Evolutionary conservation across 352 stramenopile genomes (phyloP).

Genomic region (Elongisporangium senticosum): DNA sequence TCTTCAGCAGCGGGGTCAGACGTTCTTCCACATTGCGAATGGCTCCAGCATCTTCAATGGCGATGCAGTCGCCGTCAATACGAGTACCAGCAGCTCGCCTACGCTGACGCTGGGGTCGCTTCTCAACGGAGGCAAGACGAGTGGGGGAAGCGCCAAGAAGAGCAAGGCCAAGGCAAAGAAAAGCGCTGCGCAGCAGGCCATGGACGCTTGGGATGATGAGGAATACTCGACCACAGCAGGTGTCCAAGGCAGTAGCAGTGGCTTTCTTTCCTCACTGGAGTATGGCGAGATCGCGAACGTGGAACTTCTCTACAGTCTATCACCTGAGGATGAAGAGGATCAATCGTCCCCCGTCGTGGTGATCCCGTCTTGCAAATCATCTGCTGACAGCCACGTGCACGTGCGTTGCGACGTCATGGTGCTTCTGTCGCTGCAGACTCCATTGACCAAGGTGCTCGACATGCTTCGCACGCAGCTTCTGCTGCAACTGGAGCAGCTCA

Average conservation of each 20-base stretch:
- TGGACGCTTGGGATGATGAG: slow-evolving; percentile 10
- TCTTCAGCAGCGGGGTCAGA: slow-evolving; percentile 10
- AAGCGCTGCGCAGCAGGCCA: slow-evolving; percentile 5
- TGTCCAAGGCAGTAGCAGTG: background rate
- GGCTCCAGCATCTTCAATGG: slow-evolving; percentile 22
- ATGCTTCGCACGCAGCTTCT: slow-evolving; percentile 20
- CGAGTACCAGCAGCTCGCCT: slow-evolving; percentile 4
- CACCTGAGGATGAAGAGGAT: slow-evolving; percentile 8
- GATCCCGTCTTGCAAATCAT: slow-evolving; percentile 18
- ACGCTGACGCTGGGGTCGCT: slow-evolving; percentile 6
- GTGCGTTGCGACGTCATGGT: slow-evolving; percentile 37
- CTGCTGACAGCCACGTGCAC: slow-evolving; percentile 3
- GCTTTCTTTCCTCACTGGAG: slow-evolving; percentile 34
- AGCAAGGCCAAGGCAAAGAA: slow-evolving; percentile 8
- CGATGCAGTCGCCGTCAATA: slow-evolving; percentile 11
- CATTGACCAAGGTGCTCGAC: slow-evolving; percentile 5
- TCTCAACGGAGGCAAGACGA: slow-evolving; percentile 20
- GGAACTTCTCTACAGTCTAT: slow-evolving; percentile 37
- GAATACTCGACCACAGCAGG: background rate
- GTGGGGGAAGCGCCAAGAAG: slow-evolving; percentile 24
- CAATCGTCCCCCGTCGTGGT: slow-evolving; percentile 23
- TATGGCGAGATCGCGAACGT: slow-evolving; percentile 48
- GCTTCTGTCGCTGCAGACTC: slow-evolving; percentile 23
- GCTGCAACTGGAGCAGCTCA: slow-evolving; percentile 21
- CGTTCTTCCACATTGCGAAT: slow-evolving; percentile 33